A percentile compares a stretch with the other conserved stretches of the same genome.
phyloP scores from a whole-genome alignment of 2,329 filamentous ascomycete species.

The Cladophialophora chaetospira region DNA sequence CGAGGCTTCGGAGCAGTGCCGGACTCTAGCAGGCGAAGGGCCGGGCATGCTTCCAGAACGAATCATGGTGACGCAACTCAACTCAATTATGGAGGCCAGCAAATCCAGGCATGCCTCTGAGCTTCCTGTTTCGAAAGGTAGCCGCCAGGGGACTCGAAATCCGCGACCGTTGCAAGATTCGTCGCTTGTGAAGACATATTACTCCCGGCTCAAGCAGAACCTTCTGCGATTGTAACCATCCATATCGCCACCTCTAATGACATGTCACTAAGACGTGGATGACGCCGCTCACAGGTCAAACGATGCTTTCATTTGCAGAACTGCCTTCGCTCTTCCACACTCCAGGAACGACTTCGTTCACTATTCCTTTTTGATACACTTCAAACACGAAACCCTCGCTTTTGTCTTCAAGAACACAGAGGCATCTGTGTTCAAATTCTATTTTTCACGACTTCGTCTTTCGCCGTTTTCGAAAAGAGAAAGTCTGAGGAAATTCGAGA shows the following conservation, averaged over 20 bases:
- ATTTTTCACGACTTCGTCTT: neutral
- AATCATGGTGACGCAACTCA: neutral
- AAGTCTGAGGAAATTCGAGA: neutral
- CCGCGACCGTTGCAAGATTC: no score
- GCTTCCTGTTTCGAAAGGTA: neutral
- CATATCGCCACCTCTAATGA: neutral
- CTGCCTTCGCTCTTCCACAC: neutral
- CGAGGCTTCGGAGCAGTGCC: neutral
- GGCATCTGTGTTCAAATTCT: neutral
- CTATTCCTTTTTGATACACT: slow-evolving; percentile 14
- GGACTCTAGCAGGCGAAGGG: neutral
- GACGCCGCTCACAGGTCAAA: neutral
- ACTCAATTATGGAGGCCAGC: no score
- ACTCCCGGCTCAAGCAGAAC: neutral
- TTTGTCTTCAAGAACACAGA: neutral
- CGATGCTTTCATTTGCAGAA: neutral
- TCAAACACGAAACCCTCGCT: slow-evolving; percentile 18
- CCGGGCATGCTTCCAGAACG: neutral
- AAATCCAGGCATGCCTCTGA: no score
- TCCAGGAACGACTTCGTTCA: slow-evolving; percentile 7
- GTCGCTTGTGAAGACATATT: neutral
- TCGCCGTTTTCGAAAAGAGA: neutral
- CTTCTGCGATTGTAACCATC: neutral
- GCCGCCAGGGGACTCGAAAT: no score
- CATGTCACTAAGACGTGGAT: neutral